Conservation (phyloP, 805 yeast species). For the Yarrowia divulgata region DNA sequence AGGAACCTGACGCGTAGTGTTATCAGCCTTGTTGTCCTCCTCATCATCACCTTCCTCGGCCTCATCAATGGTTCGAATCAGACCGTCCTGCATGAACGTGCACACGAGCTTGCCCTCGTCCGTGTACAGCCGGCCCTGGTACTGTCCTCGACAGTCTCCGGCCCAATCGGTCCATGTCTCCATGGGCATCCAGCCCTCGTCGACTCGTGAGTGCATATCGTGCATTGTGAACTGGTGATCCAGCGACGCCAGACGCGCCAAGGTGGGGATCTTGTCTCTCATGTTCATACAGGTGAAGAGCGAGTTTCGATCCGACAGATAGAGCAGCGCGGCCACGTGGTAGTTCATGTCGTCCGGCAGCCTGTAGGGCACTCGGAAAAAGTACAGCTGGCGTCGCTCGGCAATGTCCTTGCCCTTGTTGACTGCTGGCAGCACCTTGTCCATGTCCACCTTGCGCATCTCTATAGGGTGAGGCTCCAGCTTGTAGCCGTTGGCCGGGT, state of each 20-base stretch:
- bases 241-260: conserved; percentile 47
- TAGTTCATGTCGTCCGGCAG: conserved; percentile 44
- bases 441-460: conserved; percentile 47
- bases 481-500: conserved; percentile 14
- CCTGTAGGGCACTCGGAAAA: conserved; percentile 43
- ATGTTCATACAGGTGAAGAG: conserved; percentile 48
- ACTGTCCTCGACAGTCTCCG: conserved; percentile 47
- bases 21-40: conserved; percentile 31
- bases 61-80: conserved; percentile 41
- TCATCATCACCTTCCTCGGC: background rate
- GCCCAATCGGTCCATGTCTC: conserved; percentile 48
- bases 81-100: conserved; percentile 48
- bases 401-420: conserved; percentile 40
- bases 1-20: conserved; percentile 30
- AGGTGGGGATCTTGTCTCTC: conserved; percentile 42
- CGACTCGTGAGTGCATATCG: conserved; percentile 44
- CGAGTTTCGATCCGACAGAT: conserved; percentile 50
- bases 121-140: conserved; percentile 48
- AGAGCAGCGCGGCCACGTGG: conserved; percentile 48
- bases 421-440: conserved; percentile 29
- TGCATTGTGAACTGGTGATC: conserved; percentile 49
- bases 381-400: conserved; percentile 47
- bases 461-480: conserved; percentile 47
- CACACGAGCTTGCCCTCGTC: conserved; percentile 44
- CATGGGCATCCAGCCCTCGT: conserved; percentile 46